Conservation (phyloP, 2,329 filamentous ascomycete genomes). For the Lasiodiplodia sp. region DNA sequence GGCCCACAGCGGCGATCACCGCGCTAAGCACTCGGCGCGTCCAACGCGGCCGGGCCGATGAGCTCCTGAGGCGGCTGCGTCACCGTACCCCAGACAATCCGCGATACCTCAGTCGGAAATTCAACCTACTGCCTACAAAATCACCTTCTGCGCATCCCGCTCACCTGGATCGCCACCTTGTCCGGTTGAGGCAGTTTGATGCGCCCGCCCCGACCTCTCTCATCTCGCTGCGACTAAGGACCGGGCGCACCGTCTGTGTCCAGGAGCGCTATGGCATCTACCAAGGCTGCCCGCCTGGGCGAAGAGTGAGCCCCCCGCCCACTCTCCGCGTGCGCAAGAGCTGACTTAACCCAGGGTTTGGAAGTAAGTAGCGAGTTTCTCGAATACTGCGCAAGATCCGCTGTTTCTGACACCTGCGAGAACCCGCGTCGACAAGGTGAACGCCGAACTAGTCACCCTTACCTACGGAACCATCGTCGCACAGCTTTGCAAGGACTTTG, state of each 20-base stretch:
- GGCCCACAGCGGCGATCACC: constrained; percentile 21
- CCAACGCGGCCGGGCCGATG: constrained; percentile 19
- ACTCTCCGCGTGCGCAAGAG: constrained; percentile 38
- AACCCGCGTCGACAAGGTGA: constrained; percentile 95
- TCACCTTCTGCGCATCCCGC: constrained; percentile 7
- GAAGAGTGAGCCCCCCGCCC: constrained; percentile 69
- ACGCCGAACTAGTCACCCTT: constrained; percentile 94
- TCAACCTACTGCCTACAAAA: constrained; percentile 7
- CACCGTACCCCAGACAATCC: constrained; percentile 16
- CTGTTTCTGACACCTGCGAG: constrained; percentile 55
- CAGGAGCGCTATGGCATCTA: constrained; percentile 58
- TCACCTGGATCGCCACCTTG: constrained; percentile 13
- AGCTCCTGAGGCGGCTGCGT: constrained; percentile 23
- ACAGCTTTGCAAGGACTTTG: constrained; percentile 95
- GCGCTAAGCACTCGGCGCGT: constrained; percentile 14
- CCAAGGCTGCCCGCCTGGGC: constrained; percentile 72
- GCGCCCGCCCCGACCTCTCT: constrained; percentile 6
- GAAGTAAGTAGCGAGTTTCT: constrained; percentile 72
- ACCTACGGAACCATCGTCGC: constrained; percentile 98
- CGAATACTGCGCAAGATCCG: not conserved
- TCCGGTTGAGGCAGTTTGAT: constrained; percentile 28
- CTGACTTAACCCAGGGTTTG: constrained; percentile 71
- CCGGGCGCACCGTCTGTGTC: constrained; percentile 25
- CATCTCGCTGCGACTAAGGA: constrained; percentile 27
- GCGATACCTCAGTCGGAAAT: constrained; percentile 5